A percentile compares a stretch with the other conserved stretches of the same genome.
These are phyloP conservation scores for Silene uniflora DNA, from an alignment of 148 eudicot genomes.

Conservation along the genomic window DNA sequence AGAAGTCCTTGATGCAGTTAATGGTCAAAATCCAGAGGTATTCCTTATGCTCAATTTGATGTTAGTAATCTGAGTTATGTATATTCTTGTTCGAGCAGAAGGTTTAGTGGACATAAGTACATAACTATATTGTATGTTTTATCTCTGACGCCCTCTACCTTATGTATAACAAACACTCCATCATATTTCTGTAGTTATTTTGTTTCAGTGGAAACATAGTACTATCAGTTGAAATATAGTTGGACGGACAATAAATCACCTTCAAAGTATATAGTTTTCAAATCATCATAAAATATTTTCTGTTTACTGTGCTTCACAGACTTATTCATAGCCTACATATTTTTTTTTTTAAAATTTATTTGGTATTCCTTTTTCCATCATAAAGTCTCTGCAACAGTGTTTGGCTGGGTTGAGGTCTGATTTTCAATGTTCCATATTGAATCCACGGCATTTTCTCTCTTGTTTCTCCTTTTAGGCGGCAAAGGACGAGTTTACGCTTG, in stretches of 20 bases:
- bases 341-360: background rate
- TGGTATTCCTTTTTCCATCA: background rate
- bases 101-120: background rate
- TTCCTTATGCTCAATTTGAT: background rate
- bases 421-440: background rate
- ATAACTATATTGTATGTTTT: background rate
- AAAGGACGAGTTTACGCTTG: too few species aligned
- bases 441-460: too few species aligned
- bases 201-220: background rate
- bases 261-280: background rate
- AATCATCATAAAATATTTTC: background rate
- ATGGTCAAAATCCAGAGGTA: constrained; percentile 78
- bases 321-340: background rate
- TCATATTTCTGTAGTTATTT: constrained; percentile 5
- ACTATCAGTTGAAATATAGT: background rate
- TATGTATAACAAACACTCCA: background rate
- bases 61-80: background rate
- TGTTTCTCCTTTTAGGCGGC: too few species aligned
- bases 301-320: background rate
- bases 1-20: constrained; percentile 88
- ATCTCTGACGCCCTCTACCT: background rate
- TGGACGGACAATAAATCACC: background rate
- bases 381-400: background rate
- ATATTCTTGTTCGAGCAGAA: background rate
- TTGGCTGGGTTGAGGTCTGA: background rate